These are phyloP conservation scores for Cystobasidium tubakii DNA, from an alignment of 768 basidiomycete genomes.

Conservation along the genomic window DNA sequence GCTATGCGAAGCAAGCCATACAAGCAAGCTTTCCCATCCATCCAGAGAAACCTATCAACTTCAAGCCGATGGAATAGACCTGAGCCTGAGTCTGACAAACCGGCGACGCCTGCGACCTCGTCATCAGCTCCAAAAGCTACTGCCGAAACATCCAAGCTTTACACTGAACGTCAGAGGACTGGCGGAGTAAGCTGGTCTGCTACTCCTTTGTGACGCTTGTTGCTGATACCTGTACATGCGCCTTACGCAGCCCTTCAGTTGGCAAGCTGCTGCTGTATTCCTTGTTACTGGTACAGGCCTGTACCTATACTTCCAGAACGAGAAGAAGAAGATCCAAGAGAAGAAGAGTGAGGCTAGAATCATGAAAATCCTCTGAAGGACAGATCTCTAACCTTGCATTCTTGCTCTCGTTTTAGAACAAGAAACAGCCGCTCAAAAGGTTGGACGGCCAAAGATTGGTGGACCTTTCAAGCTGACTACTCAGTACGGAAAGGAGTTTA, in stretches of 20 bases:
- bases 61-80: conserved; percentile 5
- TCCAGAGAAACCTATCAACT: background rate
- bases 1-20: background rate
- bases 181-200: background rate
- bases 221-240: background rate
- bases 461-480: conserved; percentile 76
- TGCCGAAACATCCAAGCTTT: background rate
- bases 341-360: conserved; percentile 59
- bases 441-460: conserved; percentile 81
- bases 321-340: conserved; percentile 72
- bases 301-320: conserved; percentile 78
- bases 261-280: conserved; percentile 74
- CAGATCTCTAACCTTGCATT: too few relatives aligned
- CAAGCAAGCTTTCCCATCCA: background rate
- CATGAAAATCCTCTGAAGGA: conserved; percentile 18
- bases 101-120: background rate
- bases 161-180: background rate
- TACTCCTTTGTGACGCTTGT: background rate
- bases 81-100: background rate
- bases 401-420: conserved; percentile 62
- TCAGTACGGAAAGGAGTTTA: conserved; percentile 65
- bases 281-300: conserved; percentile 73
- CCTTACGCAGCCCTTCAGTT: conserved; percentile 74
- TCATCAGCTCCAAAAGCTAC: background rate
- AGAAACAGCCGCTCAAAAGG: conserved; percentile 64